Evolutionary conservation across 805 yeast genomes (phyloP).

Genomic region (Suhomyces emberorum): DNA sequence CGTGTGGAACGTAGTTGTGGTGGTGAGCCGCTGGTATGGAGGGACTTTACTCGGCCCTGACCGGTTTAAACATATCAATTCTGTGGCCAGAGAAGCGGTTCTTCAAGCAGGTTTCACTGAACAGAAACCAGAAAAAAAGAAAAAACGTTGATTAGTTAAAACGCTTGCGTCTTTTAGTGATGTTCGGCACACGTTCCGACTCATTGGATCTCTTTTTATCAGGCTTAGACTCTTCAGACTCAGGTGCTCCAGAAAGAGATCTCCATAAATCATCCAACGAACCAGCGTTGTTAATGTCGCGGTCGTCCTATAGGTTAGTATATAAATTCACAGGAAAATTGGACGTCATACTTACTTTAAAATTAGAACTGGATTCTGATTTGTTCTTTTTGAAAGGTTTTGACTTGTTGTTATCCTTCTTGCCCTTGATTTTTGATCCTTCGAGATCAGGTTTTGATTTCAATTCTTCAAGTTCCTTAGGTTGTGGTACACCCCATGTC

Average conservation of each 20-base stretch:
- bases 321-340: no score
- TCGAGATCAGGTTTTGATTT: constrained; percentile 8
- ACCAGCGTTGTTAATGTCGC: neutral
- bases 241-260: constrained; percentile 2
- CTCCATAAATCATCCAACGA: constrained; percentile 9
- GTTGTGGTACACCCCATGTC: constrained; percentile 15
- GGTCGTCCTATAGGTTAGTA: neutral
- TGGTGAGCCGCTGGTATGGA: constrained; percentile 90
- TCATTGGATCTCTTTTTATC: neutral
- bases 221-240: constrained; percentile 9
- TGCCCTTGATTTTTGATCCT: no score
- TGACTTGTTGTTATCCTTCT: neutral
- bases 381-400: no score
- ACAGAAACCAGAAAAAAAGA: constrained; percentile 26
- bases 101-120: constrained; percentile 53
- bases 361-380: no score
- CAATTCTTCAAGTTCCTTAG: constrained; percentile 1
- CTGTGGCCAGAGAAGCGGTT: constrained; percentile 83
- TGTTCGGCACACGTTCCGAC: constrained; percentile 12
- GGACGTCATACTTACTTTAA: no score
- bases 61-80: constrained; percentile 88
- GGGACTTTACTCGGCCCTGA: constrained; percentile 92
- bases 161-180: constrained; percentile 11
- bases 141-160: constrained; percentile 9
- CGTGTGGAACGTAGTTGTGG: constrained; percentile 79